phyloP scores from a whole-genome alignment of 1,284 basidiomycete species.

The Leccinum huronense region DNA sequence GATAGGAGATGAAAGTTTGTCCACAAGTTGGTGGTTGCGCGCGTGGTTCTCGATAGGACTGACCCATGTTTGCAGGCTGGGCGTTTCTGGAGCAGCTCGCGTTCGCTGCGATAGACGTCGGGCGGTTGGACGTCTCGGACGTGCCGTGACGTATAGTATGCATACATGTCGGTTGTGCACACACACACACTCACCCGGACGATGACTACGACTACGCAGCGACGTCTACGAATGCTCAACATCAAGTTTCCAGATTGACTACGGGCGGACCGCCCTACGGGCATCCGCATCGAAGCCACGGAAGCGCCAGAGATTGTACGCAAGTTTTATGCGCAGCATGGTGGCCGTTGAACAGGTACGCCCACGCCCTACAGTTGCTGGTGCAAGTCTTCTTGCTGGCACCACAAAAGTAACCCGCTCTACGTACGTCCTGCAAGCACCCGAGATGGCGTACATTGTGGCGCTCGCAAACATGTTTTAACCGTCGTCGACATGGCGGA shows the following conservation, averaged over 20 bases:
- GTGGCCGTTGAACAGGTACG: slow-evolving; percentile 31
- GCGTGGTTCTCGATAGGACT: not conserved
- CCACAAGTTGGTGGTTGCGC: not conserved
- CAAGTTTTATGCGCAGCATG: slow-evolving; percentile 65
- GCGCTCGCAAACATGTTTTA: slow-evolving; percentile 78
- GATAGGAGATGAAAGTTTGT: slow-evolving; percentile 61
- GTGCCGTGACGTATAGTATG: slow-evolving; percentile 39
- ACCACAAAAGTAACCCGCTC: slow-evolving; percentile 76
- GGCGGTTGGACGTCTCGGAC: slow-evolving; percentile 76
- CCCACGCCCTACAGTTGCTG: slow-evolving; percentile 61
- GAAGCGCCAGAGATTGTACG: slow-evolving; percentile 64
- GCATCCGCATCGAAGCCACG: slow-evolving; percentile 81
- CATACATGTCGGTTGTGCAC: no score
- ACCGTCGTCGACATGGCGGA: slow-evolving; percentile 82
- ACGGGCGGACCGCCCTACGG: slow-evolving; percentile 80
- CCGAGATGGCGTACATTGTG: slow-evolving; percentile 85
- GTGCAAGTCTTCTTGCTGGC: slow-evolving; percentile 81
- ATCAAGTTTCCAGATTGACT: slow-evolving; percentile 80
- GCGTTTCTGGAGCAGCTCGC: slow-evolving; percentile 86
- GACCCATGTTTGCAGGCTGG: slow-evolving; percentile 60
- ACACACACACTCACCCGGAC: slow-evolving; percentile 30
- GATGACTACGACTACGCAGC: slow-evolving; percentile 36
- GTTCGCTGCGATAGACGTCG: slow-evolving; percentile 84
- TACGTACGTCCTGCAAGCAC: slow-evolving; percentile 69
- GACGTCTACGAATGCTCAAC: slow-evolving; percentile 65